Conservation (phyloP, 805 yeast species). For the Candida taoyuanica region DNA sequence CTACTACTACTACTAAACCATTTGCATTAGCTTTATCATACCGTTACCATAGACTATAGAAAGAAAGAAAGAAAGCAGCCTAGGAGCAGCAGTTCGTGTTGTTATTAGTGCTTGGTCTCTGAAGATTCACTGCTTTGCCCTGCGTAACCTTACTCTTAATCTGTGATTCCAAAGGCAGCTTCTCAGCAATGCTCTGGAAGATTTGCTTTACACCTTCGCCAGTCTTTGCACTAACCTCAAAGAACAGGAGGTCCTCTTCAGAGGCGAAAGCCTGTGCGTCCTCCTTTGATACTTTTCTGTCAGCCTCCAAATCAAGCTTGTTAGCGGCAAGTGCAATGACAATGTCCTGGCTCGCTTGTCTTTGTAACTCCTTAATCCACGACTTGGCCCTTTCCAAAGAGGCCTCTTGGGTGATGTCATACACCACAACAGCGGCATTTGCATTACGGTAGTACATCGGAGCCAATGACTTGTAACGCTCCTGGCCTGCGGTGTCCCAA, state of each 20-base stretch:
- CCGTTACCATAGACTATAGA: too few species aligned
- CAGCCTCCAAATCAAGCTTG: conserved; percentile 54
- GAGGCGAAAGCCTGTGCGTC: conserved; percentile 52
- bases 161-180: conserved; percentile 32
- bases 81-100: conserved; percentile 37
- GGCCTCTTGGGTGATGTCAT: conserved; percentile 63
- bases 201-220: conserved; percentile 46
- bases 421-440: conserved; percentile 74
- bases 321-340: conserved; percentile 75
- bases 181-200: conserved; percentile 46
- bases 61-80: not conserved
- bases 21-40: too few species aligned
- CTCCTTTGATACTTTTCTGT: conserved; percentile 40
- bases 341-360: conserved; percentile 59
- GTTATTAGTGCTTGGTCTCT: conserved; percentile 41
- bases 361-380: conserved; percentile 73
- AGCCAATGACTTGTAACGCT: conserved; percentile 69
- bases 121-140: conserved; percentile 31
- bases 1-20: too few species aligned
- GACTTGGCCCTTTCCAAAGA: conserved; percentile 65
- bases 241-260: conserved; percentile 45
- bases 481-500: conserved; percentile 90
- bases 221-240: conserved; percentile 56
- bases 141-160: conserved; percentile 19
- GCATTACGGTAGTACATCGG: conserved; percentile 84